phyloP scores from a whole-genome alignment of 805 yeast genomes.

The Phaffomyces thermotolerans region DNA sequence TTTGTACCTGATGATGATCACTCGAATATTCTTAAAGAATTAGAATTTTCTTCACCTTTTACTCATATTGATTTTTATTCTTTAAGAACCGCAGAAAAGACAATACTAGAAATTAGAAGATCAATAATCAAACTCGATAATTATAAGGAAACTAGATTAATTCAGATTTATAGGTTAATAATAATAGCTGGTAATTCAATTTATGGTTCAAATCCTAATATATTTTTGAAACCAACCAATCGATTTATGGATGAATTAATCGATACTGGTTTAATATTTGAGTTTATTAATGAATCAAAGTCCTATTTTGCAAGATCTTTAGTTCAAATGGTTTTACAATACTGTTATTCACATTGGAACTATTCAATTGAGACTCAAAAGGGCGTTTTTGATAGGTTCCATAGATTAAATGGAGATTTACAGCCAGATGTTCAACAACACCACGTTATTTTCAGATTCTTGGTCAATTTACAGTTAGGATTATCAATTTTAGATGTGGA shows the following conservation, averaged over 20 bases:
- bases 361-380: conserved; percentile 19
- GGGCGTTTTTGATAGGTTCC: conserved; percentile 19
- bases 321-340: conserved; percentile 35
- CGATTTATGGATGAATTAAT: conserved; percentile 33
- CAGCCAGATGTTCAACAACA: conserved; percentile 28
- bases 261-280: conserved; percentile 31
- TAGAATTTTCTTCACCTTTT: conserved; percentile 8
- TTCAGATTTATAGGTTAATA: conserved; percentile 27
- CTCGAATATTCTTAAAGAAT: background rate
- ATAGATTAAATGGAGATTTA: conserved; percentile 25
- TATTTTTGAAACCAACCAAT: conserved; percentile 32
- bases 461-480: conserved; percentile 31
- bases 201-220: conserved; percentile 28
- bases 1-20: background rate
- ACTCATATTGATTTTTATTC: conserved; percentile 16
- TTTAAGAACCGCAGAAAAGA: conserved; percentile 23
- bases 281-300: conserved; percentile 22
- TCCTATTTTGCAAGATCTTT: conserved; percentile 25
- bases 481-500: conserved; percentile 19
- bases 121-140: conserved; percentile 4
- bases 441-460: conserved; percentile 26
- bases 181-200: conserved; percentile 28
- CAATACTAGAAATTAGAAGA: conserved; percentile 18
- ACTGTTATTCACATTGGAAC: conserved; percentile 41
- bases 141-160: conserved; percentile 22